Base-by-base conservation (phyloP, 805 yeast species). In the Debaryomyces hansenii region DNA sequence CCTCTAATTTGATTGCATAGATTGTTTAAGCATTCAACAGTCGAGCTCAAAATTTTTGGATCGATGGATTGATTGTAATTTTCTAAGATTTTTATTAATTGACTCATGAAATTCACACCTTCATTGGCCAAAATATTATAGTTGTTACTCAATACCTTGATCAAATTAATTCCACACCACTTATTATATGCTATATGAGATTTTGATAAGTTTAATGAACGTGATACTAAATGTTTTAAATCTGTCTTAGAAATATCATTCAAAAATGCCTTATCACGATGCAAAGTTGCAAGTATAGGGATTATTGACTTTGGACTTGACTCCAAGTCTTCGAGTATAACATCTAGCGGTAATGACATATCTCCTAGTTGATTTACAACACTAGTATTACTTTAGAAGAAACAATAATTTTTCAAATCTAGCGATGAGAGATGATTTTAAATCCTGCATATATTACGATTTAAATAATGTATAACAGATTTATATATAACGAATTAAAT, bases 91-190 rank as follows among this genome's bases (percentile, higher is more conserved):
- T 75, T 75, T 42, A 77, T 52, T 28, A 80, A 60, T 34, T 69
- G 70, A 36, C 58, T 59, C 35, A 80, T 55, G 38, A 77, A 63
- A 20, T 60, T 60, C 4, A 57, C 54, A 2, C 82, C 80, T 42
- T 75, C 72, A 28, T 55, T 54, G 12, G 79, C 69, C 39, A 78
- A 57, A 5, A 75, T 53, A 5, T 64, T 56, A 39, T 66, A 68
- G 45, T 74, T 58, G 46, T 61, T 64, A 16, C 49, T 64, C 41
- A 83, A 58, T 0, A 82, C 80, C 34, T 69, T 64, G 10, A 75
- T 69, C 5, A 82, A 52, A 53, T 79, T 80, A 31, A 82, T 73
- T 5, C 85, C 88, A 51, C 80, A 73, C 87, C 88, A 84, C 45
- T 79, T 71, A 40, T 66, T 62, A 40, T 63, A 69, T n/a, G 72